phyloP scores from a whole-genome alignment of 495 filamentous ascomycete genomes.

The Jackrogersella multiformis region DNA sequence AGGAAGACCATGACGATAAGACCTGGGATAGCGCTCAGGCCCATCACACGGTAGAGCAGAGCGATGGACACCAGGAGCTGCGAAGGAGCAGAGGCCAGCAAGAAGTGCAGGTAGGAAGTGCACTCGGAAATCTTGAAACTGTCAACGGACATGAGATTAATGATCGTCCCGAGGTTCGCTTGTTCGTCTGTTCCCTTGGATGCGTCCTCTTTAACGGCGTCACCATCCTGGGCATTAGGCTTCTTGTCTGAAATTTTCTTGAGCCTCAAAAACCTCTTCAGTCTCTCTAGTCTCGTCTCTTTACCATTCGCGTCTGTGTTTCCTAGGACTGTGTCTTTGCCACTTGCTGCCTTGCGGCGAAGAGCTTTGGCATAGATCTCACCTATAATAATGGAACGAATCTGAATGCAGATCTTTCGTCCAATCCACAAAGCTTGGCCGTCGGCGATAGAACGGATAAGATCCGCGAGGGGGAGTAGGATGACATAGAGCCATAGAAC shows the following conservation, averaged over 20 bases:
- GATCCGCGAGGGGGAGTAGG: constrained; percentile 81
- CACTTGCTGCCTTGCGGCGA: constrained; percentile 86
- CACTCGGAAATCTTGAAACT: constrained; percentile 98
- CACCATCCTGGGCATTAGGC: constrained; percentile 29
- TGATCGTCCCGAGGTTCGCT: constrained; percentile 93
- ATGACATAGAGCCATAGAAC: constrained; percentile 97
- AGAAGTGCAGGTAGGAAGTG: constrained; percentile 89
- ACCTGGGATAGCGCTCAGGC: constrained; percentile 91
- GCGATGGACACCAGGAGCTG: constrained; percentile 75
- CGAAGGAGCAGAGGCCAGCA: constrained; percentile 85
- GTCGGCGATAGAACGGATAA: constrained; percentile 79
- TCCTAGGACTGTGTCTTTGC: constrained; percentile 73
- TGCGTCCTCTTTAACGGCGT: constrained; percentile 44
- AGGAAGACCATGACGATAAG: constrained; percentile 91
- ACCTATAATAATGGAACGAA: constrained; percentile 94
- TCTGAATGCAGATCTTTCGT: constrained; percentile 88
- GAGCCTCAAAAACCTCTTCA: constrained; percentile 65
- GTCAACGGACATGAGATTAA: constrained; percentile 99
- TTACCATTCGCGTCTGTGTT: constrained; percentile 48
- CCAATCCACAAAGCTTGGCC: constrained; percentile 94
- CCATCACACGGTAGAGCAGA: constrained; percentile 88
- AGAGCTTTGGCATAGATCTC: constrained; percentile 98
- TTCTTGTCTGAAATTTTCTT: constrained; percentile 65
- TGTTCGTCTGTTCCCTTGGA: constrained; percentile 68
- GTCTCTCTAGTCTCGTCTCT: constrained; percentile 57